phyloP scores from a whole-genome alignment of 208 protist species.

The Trichomonas tenax region DNA sequence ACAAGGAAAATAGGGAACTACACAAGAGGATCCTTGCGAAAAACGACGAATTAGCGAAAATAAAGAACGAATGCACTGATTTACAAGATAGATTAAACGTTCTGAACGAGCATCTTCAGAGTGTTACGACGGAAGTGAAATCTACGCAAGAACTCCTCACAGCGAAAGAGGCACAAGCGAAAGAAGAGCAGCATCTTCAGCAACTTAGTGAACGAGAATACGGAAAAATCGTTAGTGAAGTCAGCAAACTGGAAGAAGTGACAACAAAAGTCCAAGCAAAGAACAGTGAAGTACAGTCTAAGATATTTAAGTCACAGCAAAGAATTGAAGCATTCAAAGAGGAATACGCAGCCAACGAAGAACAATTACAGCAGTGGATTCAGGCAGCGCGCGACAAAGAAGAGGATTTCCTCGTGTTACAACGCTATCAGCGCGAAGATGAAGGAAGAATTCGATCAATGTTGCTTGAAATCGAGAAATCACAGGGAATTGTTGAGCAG shows the following conservation, averaged over 20 bases:
- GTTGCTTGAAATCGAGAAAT: constrained; percentile 5
- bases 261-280: neutral
- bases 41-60: neutral
- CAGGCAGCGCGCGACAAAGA: neutral
- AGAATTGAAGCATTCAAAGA: constrained; percentile 1
- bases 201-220: neutral
- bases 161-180: neutral
- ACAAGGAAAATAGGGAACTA: neutral
- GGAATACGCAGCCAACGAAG: neutral
- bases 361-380: constrained; percentile 13
- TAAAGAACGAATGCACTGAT: neutral
- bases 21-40: neutral
- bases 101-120: neutral
- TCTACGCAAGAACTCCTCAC: neutral
- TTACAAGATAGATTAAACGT: neutral
- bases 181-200: neutral
- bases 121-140: neutral
- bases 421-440: constrained; percentile 4
- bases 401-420: neutral
- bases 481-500: neutral
- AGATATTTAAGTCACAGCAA: neutral
- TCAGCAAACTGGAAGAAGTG: neutral
- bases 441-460: neutral
- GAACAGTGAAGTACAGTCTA: neutral
- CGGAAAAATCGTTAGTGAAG: neutral